Evolutionary conservation across 805 yeast genomes (phyloP).

Genomic region (Ogataea neopini): DNA sequence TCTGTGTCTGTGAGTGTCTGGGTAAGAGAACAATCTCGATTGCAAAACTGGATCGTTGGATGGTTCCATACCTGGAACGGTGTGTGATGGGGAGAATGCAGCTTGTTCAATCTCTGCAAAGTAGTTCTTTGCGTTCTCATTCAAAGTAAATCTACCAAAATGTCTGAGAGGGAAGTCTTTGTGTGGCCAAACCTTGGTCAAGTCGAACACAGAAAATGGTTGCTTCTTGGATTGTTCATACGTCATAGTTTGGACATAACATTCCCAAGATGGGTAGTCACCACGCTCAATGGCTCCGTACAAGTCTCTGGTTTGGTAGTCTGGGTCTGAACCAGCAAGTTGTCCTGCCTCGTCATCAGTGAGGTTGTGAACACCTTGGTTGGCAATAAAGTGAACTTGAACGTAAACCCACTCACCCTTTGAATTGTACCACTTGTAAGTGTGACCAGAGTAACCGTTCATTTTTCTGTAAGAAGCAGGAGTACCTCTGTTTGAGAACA

Average conservation of each 20-base stretch:
- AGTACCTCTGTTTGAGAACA: slow-evolving; percentile 82
- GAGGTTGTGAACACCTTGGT: slow-evolving; percentile 53
- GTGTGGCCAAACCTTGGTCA: slow-evolving; percentile 94
- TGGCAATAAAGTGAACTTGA: slow-evolving; percentile 71
- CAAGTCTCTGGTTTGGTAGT: slow-evolving; percentile 76
- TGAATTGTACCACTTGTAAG: slow-evolving; percentile 76
- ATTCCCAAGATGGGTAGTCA: slow-evolving; percentile 81
- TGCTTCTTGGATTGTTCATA: slow-evolving; percentile 72
- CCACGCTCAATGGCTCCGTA: slow-evolving; percentile 77
- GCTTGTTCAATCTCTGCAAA: slow-evolving; percentile 88
- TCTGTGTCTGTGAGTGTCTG: slow-evolving; percentile 85
- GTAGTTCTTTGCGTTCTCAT: slow-evolving; percentile 83
- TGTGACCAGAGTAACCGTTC: slow-evolving; percentile 85
- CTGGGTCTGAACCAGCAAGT: slow-evolving; percentile 77
- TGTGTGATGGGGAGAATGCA: slow-evolving; percentile 82
- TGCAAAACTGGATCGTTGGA: slow-evolving; percentile 85
- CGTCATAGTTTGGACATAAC: slow-evolving; percentile 84
- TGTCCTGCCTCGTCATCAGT: slow-evolving; percentile 67
- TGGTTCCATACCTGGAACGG: slow-evolving; percentile 82
- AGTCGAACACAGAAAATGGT: slow-evolving; percentile 82
- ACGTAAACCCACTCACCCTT: slow-evolving; percentile 78
- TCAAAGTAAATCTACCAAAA: slow-evolving; percentile 76
- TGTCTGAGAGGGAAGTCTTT: slow-evolving; percentile 80
- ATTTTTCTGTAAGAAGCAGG: slow-evolving; percentile 73
- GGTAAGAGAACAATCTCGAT: slow-evolving; percentile 77